Conservation (phyloP, 371 early-diverging fungal species). For the Rhizopus arrhizus region DNA sequence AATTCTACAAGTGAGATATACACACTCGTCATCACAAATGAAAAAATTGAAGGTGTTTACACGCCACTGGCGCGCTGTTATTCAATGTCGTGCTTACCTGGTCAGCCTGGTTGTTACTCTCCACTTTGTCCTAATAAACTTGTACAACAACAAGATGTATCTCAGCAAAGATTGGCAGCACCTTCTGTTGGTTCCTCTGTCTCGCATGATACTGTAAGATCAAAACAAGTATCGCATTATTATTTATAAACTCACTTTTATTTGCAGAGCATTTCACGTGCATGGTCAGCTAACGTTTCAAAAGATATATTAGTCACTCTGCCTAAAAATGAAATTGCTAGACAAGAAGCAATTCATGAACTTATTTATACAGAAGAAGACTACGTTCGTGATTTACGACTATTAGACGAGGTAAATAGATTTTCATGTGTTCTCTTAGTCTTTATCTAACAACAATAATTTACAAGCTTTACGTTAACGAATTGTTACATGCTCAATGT, state of each 20-base stretch:
- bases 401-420: conserved; percentile 40
- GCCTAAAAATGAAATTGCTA: conserved; percentile 76
- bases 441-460: background rate
- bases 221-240: background rate
- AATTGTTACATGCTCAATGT: conserved; percentile 38
- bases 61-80: conserved; percentile 47
- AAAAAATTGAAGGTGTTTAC: conserved; percentile 41
- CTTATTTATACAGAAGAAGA: conserved; percentile 89
- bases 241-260: background rate
- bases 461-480: conserved; percentile 26
- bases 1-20: conserved; percentile 43
- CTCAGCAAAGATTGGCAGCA: conserved; percentile 13
- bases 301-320: conserved; percentile 74
- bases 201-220: conserved; percentile 47
- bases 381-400: conserved; percentile 77
- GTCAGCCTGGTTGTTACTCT: conserved; percentile 45
- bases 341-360: conserved; percentile 94
- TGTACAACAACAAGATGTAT: conserved; percentile 5
- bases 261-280: conserved; percentile 46
- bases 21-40: conserved; percentile 31
- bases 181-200: conserved; percentile 35
- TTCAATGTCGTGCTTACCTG: conserved; percentile 34
- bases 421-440: background rate
- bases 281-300: conserved; percentile 76
- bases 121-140: conserved; percentile 42